Evolutionary conservation across 352 stramenopile species (phyloP).

Genomic region (Phytophthora capsici): DNA sequence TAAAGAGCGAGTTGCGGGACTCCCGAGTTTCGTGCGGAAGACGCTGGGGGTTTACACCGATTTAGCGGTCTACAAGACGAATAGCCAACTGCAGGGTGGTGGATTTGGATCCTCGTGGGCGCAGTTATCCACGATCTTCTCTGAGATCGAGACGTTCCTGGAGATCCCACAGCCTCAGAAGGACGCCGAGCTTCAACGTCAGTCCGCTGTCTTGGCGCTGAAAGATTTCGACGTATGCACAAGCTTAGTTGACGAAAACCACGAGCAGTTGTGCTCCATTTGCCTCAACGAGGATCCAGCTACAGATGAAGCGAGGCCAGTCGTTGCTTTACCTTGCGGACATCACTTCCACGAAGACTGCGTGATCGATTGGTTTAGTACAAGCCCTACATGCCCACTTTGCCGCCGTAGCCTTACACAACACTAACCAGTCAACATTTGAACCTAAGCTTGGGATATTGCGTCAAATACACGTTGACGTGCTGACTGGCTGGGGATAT

Average conservation of each 20-base stretch:
- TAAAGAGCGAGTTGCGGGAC: conserved; percentile 36
- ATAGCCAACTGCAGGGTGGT: conserved; percentile 24
- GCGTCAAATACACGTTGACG: too few species aligned
- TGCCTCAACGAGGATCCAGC: conserved; percentile 50
- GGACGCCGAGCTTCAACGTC: conserved; percentile 45
- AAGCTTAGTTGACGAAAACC: background rate
- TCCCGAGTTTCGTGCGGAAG: conserved; percentile 58
- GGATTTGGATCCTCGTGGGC: conserved; percentile 29
- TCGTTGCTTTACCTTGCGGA: conserved; percentile 53
- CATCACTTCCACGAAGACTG: conserved; percentile 80
- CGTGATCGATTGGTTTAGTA: conserved; percentile 73
- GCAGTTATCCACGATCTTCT: conserved; percentile 38
- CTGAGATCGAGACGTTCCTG: conserved; percentile 52
- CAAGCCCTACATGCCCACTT: conserved; percentile 61
- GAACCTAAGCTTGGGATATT: too few species aligned
- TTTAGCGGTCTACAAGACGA: conserved; percentile 52
- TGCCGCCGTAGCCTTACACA: conserved; percentile 39
- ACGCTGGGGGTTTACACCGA: conserved; percentile 60
- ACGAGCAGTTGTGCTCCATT: conserved; percentile 48
- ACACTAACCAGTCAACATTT: background rate
- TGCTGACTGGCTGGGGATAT: conserved; percentile 1
- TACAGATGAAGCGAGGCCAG: conserved; percentile 25
- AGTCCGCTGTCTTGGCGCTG: conserved; percentile 54
- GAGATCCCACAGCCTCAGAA: conserved; percentile 55
- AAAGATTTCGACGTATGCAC: conserved; percentile 43